These are phyloP conservation scores for Cryomyces antarcticus DNA, from an alignment of 495 filamentous ascomycete genomes.

Conservation along the genomic window DNA sequence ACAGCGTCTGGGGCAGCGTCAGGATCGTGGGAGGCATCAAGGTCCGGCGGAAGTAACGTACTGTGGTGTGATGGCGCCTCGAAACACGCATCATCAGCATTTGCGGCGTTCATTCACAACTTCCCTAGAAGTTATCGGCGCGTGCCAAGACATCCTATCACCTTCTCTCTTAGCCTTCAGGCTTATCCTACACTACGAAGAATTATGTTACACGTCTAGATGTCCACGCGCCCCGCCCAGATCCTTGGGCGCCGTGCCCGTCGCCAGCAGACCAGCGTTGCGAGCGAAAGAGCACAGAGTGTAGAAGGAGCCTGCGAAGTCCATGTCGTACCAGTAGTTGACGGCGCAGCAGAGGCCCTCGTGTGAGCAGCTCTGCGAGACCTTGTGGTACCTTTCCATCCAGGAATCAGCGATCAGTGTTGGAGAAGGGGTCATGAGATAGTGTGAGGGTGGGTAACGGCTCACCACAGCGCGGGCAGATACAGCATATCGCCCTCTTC, in stretches of 20 bases:
- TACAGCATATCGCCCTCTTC: slow-evolving; percentile 64
- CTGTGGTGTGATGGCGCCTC: no score
- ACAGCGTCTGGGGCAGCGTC: slow-evolving; percentile 78
- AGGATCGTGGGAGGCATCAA: slow-evolving; percentile 31
- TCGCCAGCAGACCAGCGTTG: slow-evolving; percentile 3
- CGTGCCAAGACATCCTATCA: no score
- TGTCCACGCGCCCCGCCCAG: background rate
- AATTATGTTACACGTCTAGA: background rate
- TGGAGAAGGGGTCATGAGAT: background rate
- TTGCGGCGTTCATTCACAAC: no score
- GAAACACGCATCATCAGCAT: no score
- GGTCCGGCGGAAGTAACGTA: background rate
- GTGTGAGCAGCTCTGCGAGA: slow-evolving; percentile 36
- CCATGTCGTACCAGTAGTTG: slow-evolving; percentile 50
- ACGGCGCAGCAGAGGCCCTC: slow-evolving; percentile 53
- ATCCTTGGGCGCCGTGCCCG: background rate
- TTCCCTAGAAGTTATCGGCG: no score
- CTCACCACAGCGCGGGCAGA: slow-evolving; percentile 52
- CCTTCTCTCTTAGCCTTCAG: no score
- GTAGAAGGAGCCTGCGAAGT: slow-evolving; percentile 15
- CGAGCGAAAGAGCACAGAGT: slow-evolving; percentile 6
- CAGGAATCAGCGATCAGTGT: background rate
- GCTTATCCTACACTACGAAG: no score
- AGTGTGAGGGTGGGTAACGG: background rate
- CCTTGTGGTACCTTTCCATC: slow-evolving; percentile 39